These are phyloP conservation scores for Polytrichum formosum DNA, from an alignment of 225 moss, liverwort and hornwort genomes.

Conservation along the genomic window DNA sequence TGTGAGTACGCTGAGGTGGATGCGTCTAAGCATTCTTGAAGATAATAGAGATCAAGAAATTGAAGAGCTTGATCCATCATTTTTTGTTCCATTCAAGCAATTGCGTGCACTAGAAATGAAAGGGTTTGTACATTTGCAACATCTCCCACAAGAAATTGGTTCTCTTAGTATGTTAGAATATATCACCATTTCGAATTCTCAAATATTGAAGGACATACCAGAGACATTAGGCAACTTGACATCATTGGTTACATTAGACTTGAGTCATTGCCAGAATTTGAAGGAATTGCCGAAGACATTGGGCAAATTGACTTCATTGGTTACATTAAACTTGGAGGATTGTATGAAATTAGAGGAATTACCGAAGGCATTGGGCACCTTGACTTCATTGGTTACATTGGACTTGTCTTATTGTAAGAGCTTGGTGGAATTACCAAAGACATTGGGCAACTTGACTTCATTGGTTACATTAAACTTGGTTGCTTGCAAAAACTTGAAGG, in stretches of 20 bases:
- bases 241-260: neutral
- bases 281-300: neutral
- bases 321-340: too few species aligned
- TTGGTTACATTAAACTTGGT: too few species aligned
- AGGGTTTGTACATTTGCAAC: neutral
- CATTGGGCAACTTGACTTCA: too few species aligned
- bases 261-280: neutral
- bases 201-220: neutral
- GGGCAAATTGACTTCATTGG: too few species aligned
- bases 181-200: neutral
- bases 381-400: too few species aligned
- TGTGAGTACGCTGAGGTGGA: neutral
- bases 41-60: neutral
- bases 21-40: neutral
- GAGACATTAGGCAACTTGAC: neutral
- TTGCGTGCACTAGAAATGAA: neutral
- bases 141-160: neutral
- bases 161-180: neutral
- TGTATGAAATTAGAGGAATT: too few species aligned
- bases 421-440: too few species aligned
- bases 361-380: too few species aligned
- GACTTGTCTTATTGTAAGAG: accelerated
- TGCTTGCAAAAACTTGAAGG: too few species aligned
- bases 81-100: neutral
- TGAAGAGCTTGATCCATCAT: neutral